Conservation (phyloP, 2,329 filamentous ascomycete species). For the Aspergillus sojae region DNA sequence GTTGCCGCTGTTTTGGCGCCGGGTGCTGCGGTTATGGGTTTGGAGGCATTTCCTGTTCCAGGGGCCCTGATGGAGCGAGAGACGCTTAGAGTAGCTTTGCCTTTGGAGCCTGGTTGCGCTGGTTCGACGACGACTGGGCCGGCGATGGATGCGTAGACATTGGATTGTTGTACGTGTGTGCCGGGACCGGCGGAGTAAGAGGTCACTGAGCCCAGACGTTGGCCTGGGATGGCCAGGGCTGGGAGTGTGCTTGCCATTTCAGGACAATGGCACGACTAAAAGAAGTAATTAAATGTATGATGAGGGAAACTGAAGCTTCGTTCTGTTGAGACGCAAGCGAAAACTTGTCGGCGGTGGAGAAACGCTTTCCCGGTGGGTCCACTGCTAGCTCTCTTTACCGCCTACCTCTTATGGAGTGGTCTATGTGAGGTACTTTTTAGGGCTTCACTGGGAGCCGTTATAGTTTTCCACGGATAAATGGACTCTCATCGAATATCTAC, state of each 20-base stretch:
- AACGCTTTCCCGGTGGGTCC: not conserved
- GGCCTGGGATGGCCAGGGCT: slow-evolving; percentile 75
- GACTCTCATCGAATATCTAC: too few species aligned
- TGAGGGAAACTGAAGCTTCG: slow-evolving; percentile 5
- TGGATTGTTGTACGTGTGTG: slow-evolving; percentile 76
- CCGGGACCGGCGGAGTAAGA: slow-evolving; percentile 76
- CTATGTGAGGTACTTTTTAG: not conserved
- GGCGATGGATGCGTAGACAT: slow-evolving; percentile 80
- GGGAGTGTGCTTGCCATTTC: slow-evolving; percentile 39
- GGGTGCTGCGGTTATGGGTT: not conserved
- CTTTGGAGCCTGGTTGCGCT: slow-evolving; percentile 36
- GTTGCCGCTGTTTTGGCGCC: slow-evolving; percentile 3
- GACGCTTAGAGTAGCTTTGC: slow-evolving; percentile 45
- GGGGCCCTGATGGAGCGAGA: slow-evolving; percentile 21
- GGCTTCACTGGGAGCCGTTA: too few species aligned
- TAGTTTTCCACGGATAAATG: too few species aligned
- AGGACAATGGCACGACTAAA: not conserved
- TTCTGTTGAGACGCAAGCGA: not conserved
- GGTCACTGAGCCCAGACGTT: slow-evolving; percentile 69
- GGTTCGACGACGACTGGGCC: slow-evolving; percentile 66
- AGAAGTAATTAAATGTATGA: not conserved
- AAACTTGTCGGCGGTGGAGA: slow-evolving; percentile 3
- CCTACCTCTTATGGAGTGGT: not conserved
- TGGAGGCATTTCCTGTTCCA: not conserved
- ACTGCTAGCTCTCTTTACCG: not conserved